Conservation (phyloP, 2,329 filamentous ascomycete species). For the Penicillium sp. region DNA sequence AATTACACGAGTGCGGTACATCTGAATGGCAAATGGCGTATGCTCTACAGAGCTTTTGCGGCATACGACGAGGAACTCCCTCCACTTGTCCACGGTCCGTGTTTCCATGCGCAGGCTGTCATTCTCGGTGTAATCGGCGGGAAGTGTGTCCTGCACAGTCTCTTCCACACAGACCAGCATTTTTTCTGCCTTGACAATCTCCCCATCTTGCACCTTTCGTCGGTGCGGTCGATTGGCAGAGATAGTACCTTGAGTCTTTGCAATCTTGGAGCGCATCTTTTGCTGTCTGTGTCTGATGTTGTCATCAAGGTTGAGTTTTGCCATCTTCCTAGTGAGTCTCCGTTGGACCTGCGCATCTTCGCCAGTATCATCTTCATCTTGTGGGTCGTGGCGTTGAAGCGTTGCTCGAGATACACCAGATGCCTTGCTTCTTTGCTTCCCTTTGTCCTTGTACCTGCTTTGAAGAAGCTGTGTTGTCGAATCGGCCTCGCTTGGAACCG, state of each 20-base stretch:
- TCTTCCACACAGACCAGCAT: slow-evolving; percentile 65
- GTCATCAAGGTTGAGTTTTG: slow-evolving; percentile 47
- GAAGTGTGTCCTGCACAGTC: slow-evolving; percentile 50
- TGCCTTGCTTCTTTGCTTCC: slow-evolving; percentile 16
- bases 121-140: slow-evolving; percentile 63
- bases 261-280: slow-evolving; percentile 39
- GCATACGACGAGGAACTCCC: slow-evolving; percentile 63
- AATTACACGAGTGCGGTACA: slow-evolving; percentile 63
- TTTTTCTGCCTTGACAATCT: slow-evolving; percentile 65
- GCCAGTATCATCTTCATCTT: slow-evolving; percentile 23
- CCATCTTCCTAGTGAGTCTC: slow-evolving; percentile 35
- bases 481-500: slow-evolving; percentile 30
- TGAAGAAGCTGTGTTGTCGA: slow-evolving; percentile 37
- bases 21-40: slow-evolving; percentile 56
- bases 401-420: slow-evolving; percentile 17
- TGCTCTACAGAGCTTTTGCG: slow-evolving; percentile 56
- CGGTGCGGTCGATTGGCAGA: slow-evolving; percentile 35
- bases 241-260: slow-evolving; percentile 37
- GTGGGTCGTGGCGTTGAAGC: slow-evolving; percentile 36
- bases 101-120: slow-evolving; percentile 59
- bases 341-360: slow-evolving; percentile 14
- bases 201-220: slow-evolving; percentile 52
- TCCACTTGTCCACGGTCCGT: slow-evolving; percentile 61
- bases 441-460: slow-evolving; percentile 23
- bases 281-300: slow-evolving; percentile 43